Conservation (phyloP, 345 rosid genomes). For the Pseudoturritis turrita region DNA sequence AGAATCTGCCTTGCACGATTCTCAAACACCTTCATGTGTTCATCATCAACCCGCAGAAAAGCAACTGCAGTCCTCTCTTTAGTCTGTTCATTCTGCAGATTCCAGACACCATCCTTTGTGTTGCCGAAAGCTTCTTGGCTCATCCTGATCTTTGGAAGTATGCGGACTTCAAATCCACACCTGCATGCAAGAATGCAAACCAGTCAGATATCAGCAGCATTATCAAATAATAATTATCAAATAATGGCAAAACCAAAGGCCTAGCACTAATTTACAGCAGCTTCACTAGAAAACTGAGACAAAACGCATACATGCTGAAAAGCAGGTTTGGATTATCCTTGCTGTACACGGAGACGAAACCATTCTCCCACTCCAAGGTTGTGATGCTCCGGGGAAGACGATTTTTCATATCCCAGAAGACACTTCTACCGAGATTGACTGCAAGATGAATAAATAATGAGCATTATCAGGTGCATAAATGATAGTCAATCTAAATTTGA, state of each 20-base stretch:
- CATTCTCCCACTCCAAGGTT: slow-evolving; percentile 99
- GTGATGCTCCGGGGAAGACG: slow-evolving; percentile 99
- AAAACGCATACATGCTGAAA: slow-evolving; percentile 92
- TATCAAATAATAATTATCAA: no score
- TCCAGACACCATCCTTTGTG: slow-evolving; percentile 98
- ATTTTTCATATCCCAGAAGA: slow-evolving; percentile 99
- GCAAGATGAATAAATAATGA: slow-evolving; percentile 23
- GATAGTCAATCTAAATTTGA: background rate
- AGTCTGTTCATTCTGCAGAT: slow-evolving; percentile 98
- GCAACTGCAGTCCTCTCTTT: slow-evolving; percentile 99
- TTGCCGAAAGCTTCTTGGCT: slow-evolving; percentile 99
- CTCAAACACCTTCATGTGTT: slow-evolving; percentile 98
- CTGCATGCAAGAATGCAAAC: slow-evolving; percentile 35
- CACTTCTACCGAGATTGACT: slow-evolving; percentile 99
- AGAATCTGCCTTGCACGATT: slow-evolving; percentile 99
- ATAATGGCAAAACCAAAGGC: background rate
- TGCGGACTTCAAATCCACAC: slow-evolving; percentile 97
- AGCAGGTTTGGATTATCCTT: slow-evolving; percentile 98
- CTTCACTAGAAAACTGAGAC: background rate
- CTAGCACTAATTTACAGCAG: background rate
- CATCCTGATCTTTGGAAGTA: slow-evolving; percentile 98
- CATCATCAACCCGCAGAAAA: slow-evolving; percentile 94
- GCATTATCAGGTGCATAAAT: background rate
- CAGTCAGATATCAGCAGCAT: slow-evolving; percentile 8
- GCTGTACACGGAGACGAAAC: slow-evolving; percentile 97